Evolutionary conservation across 2,329 filamentous ascomycete species (phyloP), one percentile per base, ranked within the genome.

Genomic region (Diaporthe destruens): DNA sequence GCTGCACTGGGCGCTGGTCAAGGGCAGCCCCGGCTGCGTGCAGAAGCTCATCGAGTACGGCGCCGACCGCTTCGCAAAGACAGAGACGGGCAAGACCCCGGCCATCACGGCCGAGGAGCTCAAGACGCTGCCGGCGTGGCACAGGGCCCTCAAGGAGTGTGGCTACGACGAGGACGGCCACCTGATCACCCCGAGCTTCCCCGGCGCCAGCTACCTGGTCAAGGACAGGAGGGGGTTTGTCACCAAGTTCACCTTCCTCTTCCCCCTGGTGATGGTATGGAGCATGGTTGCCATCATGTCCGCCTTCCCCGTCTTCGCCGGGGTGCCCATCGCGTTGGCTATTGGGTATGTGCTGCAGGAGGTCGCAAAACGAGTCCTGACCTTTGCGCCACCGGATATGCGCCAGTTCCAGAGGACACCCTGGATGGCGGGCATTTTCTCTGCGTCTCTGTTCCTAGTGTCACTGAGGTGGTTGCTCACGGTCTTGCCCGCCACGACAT

Each of bases 41-140:
- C 91, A 97, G 80, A 98, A 98, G 83, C 87, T 99, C 56, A 89
- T 99, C 77, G 96, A 99, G 84, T 98, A 98, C 81, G 97, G 96
- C 59, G 92, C 95, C 34, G 96, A 99, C 83, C 90, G 96, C 57
- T 98, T 97, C 80, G 94, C 93, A 49, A 93, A 95, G 83, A 98
- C 95, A 36, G 88, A 91, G 69, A 93, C 94, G 59, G 96, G 96
- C 75, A 98, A 99, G 87, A 96, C 95, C 9, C 96, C 96, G 0
- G 89, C 92, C 0, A 89, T 92, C 69, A 97, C 95, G 11, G 96
- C 96, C 1, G 88, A 91, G 77, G 96, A 98, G 81, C 95, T 99
- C 87, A 97, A 96, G 80, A 97, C 95, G 0, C 87, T 89, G 61
- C 87, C 89, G 32, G 91, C 94, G 67, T 98, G 95, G 94, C 92